These are phyloP conservation scores for Gonapodya prolifera DNA, from an alignment of 192 early-diverging fungal genomes.

Conservation along the genomic window DNA sequence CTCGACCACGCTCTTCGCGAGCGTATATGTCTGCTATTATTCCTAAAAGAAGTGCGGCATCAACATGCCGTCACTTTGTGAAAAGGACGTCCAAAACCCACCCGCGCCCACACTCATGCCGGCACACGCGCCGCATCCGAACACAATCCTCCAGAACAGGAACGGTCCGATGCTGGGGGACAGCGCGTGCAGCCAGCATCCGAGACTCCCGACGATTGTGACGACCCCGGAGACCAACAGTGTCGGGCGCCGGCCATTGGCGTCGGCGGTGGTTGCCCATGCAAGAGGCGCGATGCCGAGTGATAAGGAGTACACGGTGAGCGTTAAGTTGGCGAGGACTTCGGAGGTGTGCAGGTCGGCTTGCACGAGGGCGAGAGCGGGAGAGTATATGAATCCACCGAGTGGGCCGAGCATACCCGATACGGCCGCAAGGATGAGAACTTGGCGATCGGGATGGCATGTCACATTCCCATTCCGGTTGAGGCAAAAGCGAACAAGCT, in stretches of 20 bases:
- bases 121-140: background rate
- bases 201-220: background rate
- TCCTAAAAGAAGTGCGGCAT: background rate
- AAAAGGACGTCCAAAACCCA: background rate
- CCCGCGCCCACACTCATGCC: slow-evolving; percentile 23
- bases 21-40: background rate
- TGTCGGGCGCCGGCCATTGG: background rate
- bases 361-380: background rate
- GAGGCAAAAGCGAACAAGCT: background rate
- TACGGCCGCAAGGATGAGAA: background rate
- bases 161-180: background rate
- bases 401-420: background rate
- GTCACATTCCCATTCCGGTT: background rate
- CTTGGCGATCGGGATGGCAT: background rate
- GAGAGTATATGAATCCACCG: background rate
- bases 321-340: background rate
- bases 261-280: background rate
- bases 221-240: background rate
- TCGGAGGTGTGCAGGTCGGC: background rate
- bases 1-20: background rate
- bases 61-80: background rate
- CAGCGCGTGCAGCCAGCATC: background rate
- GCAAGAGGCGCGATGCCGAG: background rate
- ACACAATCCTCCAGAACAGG: background rate
- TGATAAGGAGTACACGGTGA: background rate